Base-by-base conservation (phyloP, 495 filamentous ascomycete genomes). In the Massariosphaeria phaeospora region DNA sequence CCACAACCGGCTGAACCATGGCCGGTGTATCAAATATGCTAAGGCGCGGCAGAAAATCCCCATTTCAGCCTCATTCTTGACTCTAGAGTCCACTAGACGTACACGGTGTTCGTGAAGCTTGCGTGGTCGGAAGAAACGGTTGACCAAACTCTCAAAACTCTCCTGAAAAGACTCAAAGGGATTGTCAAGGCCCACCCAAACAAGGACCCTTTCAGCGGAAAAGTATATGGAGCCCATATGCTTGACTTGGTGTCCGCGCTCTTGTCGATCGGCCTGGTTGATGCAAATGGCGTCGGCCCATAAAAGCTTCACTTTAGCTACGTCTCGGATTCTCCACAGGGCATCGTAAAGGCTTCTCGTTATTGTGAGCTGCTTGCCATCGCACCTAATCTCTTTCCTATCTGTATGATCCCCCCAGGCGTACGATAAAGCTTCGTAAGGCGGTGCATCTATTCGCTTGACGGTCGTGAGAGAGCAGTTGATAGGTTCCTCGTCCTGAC, bases 281-380 rank as follows among this genome's bases (percentile, higher is more conserved):
- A 59, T 59, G 25, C 49, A 59, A 15, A 59, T 42, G 7, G 39
- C 42, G 29, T 53, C 56, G 8, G 36, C 36, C 56, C 41, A 59
- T 7, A 59, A 25, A 8, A 24, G 15, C 29, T 21, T 43, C 9
- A n/a, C 13, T 12, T 6, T 11, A 7, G 51, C 34, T 6, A 20
- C n/a, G 6, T n/a, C n/a, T n/a, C 48, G 38, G n/a, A 59, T 23
- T 11, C 33, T 38, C 10, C 35, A 13, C 23, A 59, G 34, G 10
- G 55, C 55, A 6, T 17, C 13, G 20, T 18, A 29, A 8, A 52
- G 23, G 29, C 47, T 59, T n/a, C 29, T 51, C 6, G 38, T 52
- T 5, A 59, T 34, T 18, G 13, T 12, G 18, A 52, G 18, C 0
- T 13, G 15, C 3, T 15, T 23, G 9, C 42, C 13, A 21, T 46